These are phyloP conservation scores for Oryza glaberrima DNA, from an alignment of 176 grass and related monocot genomes.

Conservation along the genomic window DNA sequence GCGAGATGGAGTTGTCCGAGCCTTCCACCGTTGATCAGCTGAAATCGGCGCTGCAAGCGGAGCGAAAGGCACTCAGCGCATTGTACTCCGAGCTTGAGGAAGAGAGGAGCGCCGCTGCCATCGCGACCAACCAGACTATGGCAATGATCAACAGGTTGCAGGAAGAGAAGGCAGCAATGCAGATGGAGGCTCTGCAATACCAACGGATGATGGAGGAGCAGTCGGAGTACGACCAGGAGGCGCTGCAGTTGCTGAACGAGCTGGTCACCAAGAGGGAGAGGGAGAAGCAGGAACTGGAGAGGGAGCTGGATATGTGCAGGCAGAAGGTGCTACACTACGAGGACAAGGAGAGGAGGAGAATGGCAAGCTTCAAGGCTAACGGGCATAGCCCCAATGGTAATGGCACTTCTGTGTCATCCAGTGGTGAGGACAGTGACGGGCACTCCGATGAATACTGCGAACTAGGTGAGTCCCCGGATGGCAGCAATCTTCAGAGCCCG, in stretches of 20 bases:
- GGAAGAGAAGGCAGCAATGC: conserved; percentile 99
- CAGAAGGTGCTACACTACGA: conserved; percentile 70
- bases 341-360: conserved; percentile 58
- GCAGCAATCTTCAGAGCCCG: conserved; percentile 43
- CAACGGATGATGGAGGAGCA: conserved; percentile 99
- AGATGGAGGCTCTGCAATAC: conserved; percentile 99
- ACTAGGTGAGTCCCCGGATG: conserved; percentile 57
- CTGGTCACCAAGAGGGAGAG: conserved; percentile 91
- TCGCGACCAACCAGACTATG: conserved; percentile 95
- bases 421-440: conserved; percentile 62
- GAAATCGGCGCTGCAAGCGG: conserved; percentile 56
- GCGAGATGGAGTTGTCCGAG: conserved; percentile 61
- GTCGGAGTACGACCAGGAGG: conserved; percentile 98
- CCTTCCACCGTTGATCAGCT: conserved; percentile 70
- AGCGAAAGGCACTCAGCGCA: conserved; percentile 65
- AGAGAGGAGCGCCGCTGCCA: conserved; percentile 83
- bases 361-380: conserved; percentile 42
- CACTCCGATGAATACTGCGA: conserved; percentile 45
- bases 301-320: conserved; percentile 65
- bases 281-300: conserved; percentile 93
- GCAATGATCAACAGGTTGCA: conserved; percentile 99
- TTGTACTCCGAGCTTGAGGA: conserved; percentile 94
- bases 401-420: conserved; percentile 66
- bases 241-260: conserved; percentile 90
- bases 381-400: conserved; percentile 35